Percentiles rank a stretch among this genome's conserved stretches.
phyloP scores from a whole-genome alignment of 495 filamentous ascomycete species.

The Penicillium antarcticum region DNA sequence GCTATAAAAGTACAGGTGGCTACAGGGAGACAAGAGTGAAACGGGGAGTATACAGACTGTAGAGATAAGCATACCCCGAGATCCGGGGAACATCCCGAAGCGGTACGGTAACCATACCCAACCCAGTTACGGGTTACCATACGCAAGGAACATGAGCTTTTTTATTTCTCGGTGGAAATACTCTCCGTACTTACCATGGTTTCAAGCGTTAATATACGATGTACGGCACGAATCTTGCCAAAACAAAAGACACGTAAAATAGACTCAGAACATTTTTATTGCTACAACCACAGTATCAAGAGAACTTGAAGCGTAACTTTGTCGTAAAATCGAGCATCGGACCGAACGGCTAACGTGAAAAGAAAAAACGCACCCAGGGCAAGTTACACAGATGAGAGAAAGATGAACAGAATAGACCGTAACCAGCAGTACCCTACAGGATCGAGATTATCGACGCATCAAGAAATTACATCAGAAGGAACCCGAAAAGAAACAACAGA shows the following conservation, averaged over 20 bases:
- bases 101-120: no score
- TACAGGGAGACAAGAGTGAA: no score
- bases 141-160: no score
- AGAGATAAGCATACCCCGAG: no score
- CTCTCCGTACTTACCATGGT: no score
- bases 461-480: conserved; percentile 6
- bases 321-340: neutral
- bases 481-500: neutral
- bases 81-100: no score
- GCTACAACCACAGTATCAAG: neutral
- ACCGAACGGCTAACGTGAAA: no score
- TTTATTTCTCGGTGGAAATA: no score
- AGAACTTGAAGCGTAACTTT: neutral
- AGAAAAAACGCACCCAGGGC: neutral
- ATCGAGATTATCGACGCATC: neutral
- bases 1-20: no score
- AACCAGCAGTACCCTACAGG: conserved; percentile 3
- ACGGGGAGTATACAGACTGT: no score
- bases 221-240: neutral
- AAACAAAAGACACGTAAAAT: neutral
- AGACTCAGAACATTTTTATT: neutral
- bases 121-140: no score
- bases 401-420: neutral
- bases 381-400: neutral
- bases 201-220: no score